Base-by-base conservation (phyloP, 2,329 filamentous ascomycete species). In the Hyphodiscus sp. region DNA sequence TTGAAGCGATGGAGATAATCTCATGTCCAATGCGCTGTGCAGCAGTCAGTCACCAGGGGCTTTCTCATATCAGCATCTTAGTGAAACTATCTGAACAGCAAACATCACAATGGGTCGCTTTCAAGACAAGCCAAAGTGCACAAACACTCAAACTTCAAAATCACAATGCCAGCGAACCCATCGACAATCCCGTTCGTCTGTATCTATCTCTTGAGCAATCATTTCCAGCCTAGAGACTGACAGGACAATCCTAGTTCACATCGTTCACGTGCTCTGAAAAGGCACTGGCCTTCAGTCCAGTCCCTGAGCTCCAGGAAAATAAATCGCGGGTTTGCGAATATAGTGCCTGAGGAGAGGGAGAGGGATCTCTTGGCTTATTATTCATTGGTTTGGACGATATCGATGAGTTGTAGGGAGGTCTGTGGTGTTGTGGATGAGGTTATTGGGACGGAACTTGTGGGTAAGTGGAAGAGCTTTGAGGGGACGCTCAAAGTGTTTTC, bases 381-480 rank as follows among this genome's bases (percentile, higher is more conserved):
- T 33, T 13, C 29, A 33, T 8, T 33, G 7, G 13, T 33, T 33
- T 7, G 29, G 29, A 33, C 29, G 7, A 8, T 13, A 8, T 13
- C 29, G 7, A 33, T 33, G 13, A 33, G 29, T 33, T 33, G 13
- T 33, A 33, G 29, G 29, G 29, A 33, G 29, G 29, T 33, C 13
- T 33, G 29, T 33, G 13, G 13, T 7, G 13, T 13, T 33, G 29
- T 33, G 29, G 29, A 13, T 8, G 29, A 33, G 13, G 29, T 33
- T 7, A 33, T 33, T 33, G 29, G 29, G 29, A 33, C 7, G 29
- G 13, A 33, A 13, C 7, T 33, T 33, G 29, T 33, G 7, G 29
- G 7, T 7, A 33, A 33, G 29, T 13, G 13, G 29, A 33, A 13
- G 29, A 13, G 61, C 89, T 91, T 67, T 49, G 54, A 54, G 54